Base-by-base conservation (phyloP, 345 rosid genomes). In the Sapria himalayana region DNA sequence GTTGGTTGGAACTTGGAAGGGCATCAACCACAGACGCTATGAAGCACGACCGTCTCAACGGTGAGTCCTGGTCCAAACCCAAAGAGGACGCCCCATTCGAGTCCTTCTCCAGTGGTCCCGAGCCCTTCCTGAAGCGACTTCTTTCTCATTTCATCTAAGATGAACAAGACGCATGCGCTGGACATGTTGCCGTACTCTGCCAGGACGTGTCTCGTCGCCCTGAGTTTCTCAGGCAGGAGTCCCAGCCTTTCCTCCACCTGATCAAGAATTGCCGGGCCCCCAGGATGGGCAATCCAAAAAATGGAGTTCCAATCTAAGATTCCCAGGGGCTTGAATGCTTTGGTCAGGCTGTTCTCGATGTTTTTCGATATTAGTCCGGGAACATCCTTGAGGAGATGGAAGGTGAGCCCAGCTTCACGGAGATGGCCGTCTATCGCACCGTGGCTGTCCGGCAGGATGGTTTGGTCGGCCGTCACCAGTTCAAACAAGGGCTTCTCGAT, bases 51-150 rank as follows among this genome's bases (percentile, higher is more conserved):
- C 0, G 93, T 81, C 66, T 81, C 89, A 5, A 77, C 81, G 9
- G 78, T 70, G n/a, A 81, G 76, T 0, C 93, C 89, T 22, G 93
- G 93, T 29, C 93, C 84, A 56, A 81, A 74, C 4, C 93, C 89
- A 36, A 81, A 71, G 14, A 72, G 65, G 15, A 77, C 84, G 4
- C 93, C 93, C 93, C 93, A 81, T 7, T 81, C 84, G 15, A 74
- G 51, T 18, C 89, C 93, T 54, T 81, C 89, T 1, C 93, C 89
- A 3, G 93, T 81, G 2, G 74, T 66, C 37, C 50, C 31, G 15
- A 63, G 66, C 41, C 78, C 76, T 25, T 74, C 69, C 9, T 74
- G 46, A 1, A 40, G 23, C 2, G 70, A 74, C 54, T 59, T 74
- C 61, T 48, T 74, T 55, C 89, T 65, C 89, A 77, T 72, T 52